phyloP scores from a whole-genome alignment of 2,329 filamentous ascomycete species.

The Ophiostoma sp. region DNA sequence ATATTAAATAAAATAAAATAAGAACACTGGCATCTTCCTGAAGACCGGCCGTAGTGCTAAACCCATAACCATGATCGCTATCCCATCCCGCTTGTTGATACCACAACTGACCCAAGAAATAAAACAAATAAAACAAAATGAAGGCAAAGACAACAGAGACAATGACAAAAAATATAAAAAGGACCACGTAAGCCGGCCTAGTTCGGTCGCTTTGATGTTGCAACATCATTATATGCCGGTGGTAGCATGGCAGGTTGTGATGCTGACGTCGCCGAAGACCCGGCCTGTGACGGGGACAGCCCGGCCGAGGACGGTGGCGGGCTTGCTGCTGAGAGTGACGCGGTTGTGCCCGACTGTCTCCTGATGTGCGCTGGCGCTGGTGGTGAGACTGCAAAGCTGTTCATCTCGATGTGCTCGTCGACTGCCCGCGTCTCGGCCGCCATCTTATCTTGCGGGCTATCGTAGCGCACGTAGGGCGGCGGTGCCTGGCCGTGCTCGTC shows the following conservation, averaged over 20 bases:
- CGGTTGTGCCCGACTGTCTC: background rate
- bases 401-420: background rate
- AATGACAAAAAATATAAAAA: background rate
- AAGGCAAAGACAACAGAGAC: no score
- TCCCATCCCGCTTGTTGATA: background rate
- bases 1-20: background rate
- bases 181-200: background rate
- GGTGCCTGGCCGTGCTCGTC: slow-evolving; percentile 31
- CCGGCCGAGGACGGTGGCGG: background rate
- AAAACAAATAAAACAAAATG: background rate
- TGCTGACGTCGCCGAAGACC: background rate
- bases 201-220: background rate
- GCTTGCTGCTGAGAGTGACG: background rate
- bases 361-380: slow-evolving; percentile 14
- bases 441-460: background rate
- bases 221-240: slow-evolving; percentile 17
- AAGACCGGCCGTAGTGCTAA: background rate
- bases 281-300: background rate
- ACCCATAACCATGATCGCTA: background rate
- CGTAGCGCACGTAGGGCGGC: slow-evolving; percentile 27
- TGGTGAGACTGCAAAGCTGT: background rate
- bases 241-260: background rate
- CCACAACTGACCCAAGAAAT: background rate
- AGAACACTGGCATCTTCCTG: background rate
- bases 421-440: background rate